Evolutionary conservation across 495 filamentous ascomycete genomes (phyloP), one percentile per base, ranked within the genome.

Genomic region (Aspergillus cristatus): DNA sequence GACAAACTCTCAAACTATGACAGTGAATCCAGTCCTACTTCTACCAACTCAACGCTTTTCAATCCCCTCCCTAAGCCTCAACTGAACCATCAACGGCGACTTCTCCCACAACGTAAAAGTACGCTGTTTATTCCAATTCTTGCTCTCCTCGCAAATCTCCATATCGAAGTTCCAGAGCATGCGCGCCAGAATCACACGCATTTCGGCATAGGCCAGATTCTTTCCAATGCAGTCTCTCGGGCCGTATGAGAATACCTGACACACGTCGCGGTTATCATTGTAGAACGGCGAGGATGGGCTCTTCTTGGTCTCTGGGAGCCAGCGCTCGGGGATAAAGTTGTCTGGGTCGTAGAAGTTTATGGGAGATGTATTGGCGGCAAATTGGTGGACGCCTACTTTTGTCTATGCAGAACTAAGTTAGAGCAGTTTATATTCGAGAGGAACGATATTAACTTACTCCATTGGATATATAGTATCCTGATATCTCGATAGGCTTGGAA

Each of bases 81-180:
- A 30, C n/a, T 30, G 5, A 11, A 12, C 10, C 12, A 6, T 30
- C 12, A 30, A n/a, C 3, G 28, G 5, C 5, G 28, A 11, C 28
- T 30, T 30, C 4, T 30, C 28, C 28, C 28, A 30, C 4, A 30
- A 3, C 28, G 12, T n/a, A 30, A 6, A 30, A n/a, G 28, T 6
- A 4, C 3, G 10, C 28, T 30, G 28, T 6, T 30, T 11, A 11
- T 6, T 30, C 28, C 28, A 30, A 12, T n/a, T n/a, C 28, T n/a
- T 3, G n/a, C 5, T 6, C 4, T 30, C 28, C 28, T 5, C 5
- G 4, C 3, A 3, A 3, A 30, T 4, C 12, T 30, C 44, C 15
- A 61, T 40, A 31, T 57, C 48, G 20, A 51, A 51, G 15, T 38
- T 26, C 44, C 44, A 53, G n/a, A 53, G 12, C 36, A 47, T 29